Percentiles rank a stretch among this genome's conserved stretches.
These are phyloP conservation scores for Boletus sensibilis DNA, from an alignment of 768 basidiomycete species.

Conservation along the genomic window DNA sequence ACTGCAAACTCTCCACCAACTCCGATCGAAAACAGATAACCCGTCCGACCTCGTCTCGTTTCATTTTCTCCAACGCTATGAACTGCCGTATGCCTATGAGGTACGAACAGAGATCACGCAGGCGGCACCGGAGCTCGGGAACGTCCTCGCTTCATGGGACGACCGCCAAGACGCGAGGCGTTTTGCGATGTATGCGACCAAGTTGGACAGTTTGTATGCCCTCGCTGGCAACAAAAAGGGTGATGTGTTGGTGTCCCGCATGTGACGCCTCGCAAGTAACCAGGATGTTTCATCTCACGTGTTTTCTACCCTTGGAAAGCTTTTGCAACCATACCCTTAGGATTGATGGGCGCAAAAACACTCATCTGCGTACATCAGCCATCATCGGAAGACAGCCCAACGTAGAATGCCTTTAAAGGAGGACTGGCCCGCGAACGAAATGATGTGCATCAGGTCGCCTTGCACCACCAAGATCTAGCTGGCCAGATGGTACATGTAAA, in stretches of 20 bases:
- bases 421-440: too few species aligned
- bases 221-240: slow-evolving; percentile 6
- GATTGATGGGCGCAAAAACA: neutral
- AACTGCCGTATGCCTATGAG: slow-evolving; percentile 24
- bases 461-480: too few species aligned
- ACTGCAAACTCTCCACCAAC: slow-evolving; percentile 25
- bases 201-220: slow-evolving; percentile 28
- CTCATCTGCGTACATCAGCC: neutral
- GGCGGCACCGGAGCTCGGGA: slow-evolving; percentile 16
- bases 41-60: slow-evolving; percentile 29
- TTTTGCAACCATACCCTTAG: neutral
- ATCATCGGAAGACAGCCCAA: neutral
- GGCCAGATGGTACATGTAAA: too few species aligned
- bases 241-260: neutral
- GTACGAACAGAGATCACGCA: slow-evolving; percentile 14
- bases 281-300: neutral
- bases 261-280: neutral
- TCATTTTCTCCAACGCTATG: slow-evolving; percentile 22
- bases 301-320: neutral
- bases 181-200: slow-evolving; percentile 28
- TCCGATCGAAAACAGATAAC: slow-evolving; percentile 21
- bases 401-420: neutral
- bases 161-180: slow-evolving; percentile 27
- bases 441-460: too few species aligned
- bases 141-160: slow-evolving; percentile 26